Evolutionary conservation across 2,329 filamentous ascomycete species (phyloP), one percentile per base, ranked within the genome.

Genomic region (Cyphellophora europaea): DNA sequence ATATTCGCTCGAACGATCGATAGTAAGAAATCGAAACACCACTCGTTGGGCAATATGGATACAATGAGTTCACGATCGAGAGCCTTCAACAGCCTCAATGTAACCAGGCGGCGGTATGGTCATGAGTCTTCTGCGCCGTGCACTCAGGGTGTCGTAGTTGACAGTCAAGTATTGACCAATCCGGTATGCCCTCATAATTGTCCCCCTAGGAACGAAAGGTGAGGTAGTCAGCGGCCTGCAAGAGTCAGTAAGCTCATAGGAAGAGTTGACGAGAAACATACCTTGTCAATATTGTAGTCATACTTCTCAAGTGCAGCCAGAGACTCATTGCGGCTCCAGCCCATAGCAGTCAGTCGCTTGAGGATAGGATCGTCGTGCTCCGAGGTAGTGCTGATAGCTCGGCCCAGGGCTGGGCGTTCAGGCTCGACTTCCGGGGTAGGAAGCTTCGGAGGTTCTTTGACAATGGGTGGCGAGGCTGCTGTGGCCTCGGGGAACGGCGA

Each of bases 201-300:
- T 25, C 8, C n/a, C 27, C 21, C n/a, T 35, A 49, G 23, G 42
- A 43, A 18, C 36, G 31, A 35, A 49, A 49, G 10, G 47, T 49
- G 13, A 54, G 36, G 35, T 47, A 53, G 40, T 54, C 52, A 10
- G 52, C 52, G 30, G 52, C 52, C 52, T 54, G 19, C 11, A 13
- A 21, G 10, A 34, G 11, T 21, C 11, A 28, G 19, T 25, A 8
- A 34, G 17, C 32, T 11, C 3, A 15, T 15, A 5, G 10, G 6
- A 6, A 6, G 3, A 12, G 5, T 6, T 14, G 3, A 25, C 5
- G 10, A 28, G n/a, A n/a, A 21, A 10, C 77, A 64, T 63, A 94
- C 89, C 75, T 84, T 86, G 61, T 94, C 87, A 55, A 95, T 72
- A 58, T 95, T 91, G 62, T 96, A 95, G 63, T 96, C 87, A 56